Evolutionary conservation across 2,329 filamentous ascomycete genomes (phyloP), one percentile per base, ranked within the genome.

Genomic region (Cyanodermella asteris): DNA sequence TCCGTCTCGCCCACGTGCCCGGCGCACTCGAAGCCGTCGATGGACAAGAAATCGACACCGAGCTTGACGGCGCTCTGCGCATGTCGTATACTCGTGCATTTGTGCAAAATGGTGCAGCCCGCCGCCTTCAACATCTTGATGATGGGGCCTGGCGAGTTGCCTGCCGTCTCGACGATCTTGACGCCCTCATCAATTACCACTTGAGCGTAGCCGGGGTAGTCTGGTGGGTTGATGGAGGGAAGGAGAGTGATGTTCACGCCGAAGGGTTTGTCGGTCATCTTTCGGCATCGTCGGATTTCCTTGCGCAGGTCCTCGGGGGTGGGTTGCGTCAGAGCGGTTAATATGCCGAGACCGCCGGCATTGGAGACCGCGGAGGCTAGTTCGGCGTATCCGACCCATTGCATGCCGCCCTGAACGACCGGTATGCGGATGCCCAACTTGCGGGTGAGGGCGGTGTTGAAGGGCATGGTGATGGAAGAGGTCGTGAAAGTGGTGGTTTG

Each of bases 1-100:
- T 62, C 57, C 30, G 49, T 47, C 38, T 62, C 58, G 28, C 58
- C 58, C 10, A 60, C 56, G 31, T 62, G 58, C 10, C 69, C 87
- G 21, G 81, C 87, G 53, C 87, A 97, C 51, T 97, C 87, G 45
- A 97, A 94, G 21, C 87, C 87, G 45, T 97, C 87, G 39, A 97
- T 94, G 36, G 73, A 82, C 29, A 97, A 55, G 52, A 97, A 94
- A 50, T 97, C 87, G 4, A 93, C 87, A 34, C 87, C 87, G 19
- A 94, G 69, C 52, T 91, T 91, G 30, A 91, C 64, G 24, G 87
- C 87, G 36, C 74, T 81, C 48, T 80, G 67, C 12, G 87, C 87
- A 46, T 97, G 87, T 28, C 81, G 61, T 52, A 97, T 91, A 5
- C 80, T 90, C 6, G 87, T 97, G 59, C 87, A 94, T 56, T 97